These are phyloP conservation scores for Ogataea allantospora DNA, from an alignment of 805 yeast species.

Conservation along the genomic window DNA sequence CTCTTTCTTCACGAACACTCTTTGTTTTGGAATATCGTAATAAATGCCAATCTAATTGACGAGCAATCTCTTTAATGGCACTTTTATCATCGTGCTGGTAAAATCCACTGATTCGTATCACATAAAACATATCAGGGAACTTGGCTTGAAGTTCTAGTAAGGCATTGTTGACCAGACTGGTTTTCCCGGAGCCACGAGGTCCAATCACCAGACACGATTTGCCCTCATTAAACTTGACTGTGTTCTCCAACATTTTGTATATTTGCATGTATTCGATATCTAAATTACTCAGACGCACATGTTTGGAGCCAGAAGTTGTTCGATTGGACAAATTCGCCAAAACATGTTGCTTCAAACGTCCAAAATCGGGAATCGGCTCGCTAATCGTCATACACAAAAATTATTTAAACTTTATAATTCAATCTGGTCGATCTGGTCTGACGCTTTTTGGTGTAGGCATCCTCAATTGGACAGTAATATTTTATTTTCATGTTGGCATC, in stretches of 20 bases:
- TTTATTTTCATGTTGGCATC: no score
- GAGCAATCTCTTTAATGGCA: constrained; percentile 84
- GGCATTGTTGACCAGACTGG: constrained; percentile 59
- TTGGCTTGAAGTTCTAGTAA: constrained; percentile 41
- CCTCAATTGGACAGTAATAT: no score
- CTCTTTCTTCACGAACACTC: constrained; percentile 8
- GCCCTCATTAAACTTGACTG: constrained; percentile 68
- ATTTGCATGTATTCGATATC: constrained; percentile 49
- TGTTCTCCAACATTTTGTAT: constrained; percentile 56
- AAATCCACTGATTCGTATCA: constrained; percentile 65
- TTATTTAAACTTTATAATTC: not conserved
- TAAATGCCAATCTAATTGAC: constrained; percentile 61
- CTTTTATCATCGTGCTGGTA: constrained; percentile 70
- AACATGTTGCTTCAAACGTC: constrained; percentile 6
- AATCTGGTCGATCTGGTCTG: not conserved
- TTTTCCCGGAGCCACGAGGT: constrained; percentile 76
- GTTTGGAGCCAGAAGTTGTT: constrained; percentile 14
- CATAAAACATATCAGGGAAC: constrained; percentile 54
- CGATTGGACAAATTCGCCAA: constrained; percentile 22
- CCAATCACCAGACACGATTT: constrained; percentile 82
- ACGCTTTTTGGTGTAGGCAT: not conserved
- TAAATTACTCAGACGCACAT: constrained; percentile 33
- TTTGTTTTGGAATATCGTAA: constrained; percentile 11
- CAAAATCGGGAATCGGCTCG: constrained; percentile 1
- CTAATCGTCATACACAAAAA: constrained; percentile 4